Conservation (phyloP, 495 filamentous ascomycete genomes). For the Usnea hakonensis region DNA sequence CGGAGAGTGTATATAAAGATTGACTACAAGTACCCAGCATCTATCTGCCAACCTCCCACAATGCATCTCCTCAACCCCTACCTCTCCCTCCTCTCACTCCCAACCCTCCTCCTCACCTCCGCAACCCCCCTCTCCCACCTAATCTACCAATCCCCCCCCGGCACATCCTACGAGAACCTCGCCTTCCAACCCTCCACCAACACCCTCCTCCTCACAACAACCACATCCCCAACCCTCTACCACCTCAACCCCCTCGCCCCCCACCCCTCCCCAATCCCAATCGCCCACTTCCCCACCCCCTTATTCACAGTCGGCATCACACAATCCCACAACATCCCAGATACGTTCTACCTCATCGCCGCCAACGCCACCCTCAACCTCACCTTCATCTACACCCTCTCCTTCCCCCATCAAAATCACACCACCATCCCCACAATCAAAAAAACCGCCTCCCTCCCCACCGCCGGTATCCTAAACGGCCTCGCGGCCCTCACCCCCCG, state of each 20-base stretch:
- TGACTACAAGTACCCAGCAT: too few species aligned
- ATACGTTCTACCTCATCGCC: slow-evolving; percentile 6
- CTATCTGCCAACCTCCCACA: too few species aligned
- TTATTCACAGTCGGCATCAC: slow-evolving; percentile 8
- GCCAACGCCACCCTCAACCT: background rate
- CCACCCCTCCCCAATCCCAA: background rate
- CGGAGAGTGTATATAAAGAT: too few species aligned
- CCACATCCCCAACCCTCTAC: slow-evolving; percentile 26
- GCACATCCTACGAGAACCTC: slow-evolving; percentile 39
- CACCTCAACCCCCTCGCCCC: slow-evolving; percentile 6
- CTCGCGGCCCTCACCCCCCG: slow-evolving; percentile 3
- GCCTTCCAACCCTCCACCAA: slow-evolving; percentile 41
- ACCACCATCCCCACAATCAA: background rate
- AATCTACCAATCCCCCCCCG: slow-evolving; percentile 28
- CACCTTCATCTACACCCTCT: background rate
- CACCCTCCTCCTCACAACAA: slow-evolving; percentile 37
- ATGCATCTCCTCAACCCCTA: background rate
- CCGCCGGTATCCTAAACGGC: slow-evolving; percentile 1
- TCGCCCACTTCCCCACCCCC: slow-evolving; percentile 4
- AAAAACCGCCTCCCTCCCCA: background rate
- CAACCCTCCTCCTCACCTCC: slow-evolving; percentile 3
- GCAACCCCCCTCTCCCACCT: slow-evolving; percentile 4
- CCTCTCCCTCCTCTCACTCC: background rate
- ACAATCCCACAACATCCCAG: slow-evolving; percentile 4
- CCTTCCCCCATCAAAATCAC: background rate